Conservation (phyloP, 1,284 basidiomycete genomes). For the Neonothopanus nambi region DNA sequence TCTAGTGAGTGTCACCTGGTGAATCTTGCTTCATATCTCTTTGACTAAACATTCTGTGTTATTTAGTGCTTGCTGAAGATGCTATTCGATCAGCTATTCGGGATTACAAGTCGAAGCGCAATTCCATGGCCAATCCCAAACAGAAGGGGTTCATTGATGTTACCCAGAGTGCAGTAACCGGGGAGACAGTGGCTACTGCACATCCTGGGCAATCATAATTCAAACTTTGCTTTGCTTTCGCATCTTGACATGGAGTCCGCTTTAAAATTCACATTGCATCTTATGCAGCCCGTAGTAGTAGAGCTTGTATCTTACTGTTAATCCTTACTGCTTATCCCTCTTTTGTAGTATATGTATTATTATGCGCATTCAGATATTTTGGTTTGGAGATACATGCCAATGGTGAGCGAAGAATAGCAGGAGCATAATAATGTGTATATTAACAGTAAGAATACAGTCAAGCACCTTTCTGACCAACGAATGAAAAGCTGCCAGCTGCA, state of each 20-base stretch:
- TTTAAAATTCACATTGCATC: too few species aligned
- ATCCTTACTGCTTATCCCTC: conserved; percentile 1
- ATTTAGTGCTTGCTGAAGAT: conserved; percentile 92
- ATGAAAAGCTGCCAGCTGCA: conserved; percentile 81
- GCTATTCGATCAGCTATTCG: conserved; percentile 95
- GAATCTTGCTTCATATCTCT: conserved; percentile 16
- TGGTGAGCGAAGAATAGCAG: too few species aligned
- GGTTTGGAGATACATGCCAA: neutral
- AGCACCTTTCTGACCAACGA: conserved; percentile 61
- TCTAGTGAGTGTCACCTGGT: conserved; percentile 58
- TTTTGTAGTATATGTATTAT: conserved; percentile 13
- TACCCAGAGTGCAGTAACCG: conserved; percentile 64
- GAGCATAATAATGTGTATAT: neutral
- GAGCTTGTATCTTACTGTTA: neutral
- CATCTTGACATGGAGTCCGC: too few species aligned
- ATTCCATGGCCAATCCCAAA: conserved; percentile 49
- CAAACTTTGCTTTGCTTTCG: too few species aligned
- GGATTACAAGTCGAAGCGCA: conserved; percentile 85
- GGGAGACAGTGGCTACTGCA: conserved; percentile 66
- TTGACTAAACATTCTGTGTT: conserved; percentile 10
- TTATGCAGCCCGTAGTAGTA: too few species aligned
- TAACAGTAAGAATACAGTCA: neutral
- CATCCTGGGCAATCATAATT: conserved; percentile 44
- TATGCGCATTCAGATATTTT: neutral
- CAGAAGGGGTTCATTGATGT: conserved; percentile 76